Conservation (phyloP, 768 basidiomycete species). For the Astraeus odoratus region DNA sequence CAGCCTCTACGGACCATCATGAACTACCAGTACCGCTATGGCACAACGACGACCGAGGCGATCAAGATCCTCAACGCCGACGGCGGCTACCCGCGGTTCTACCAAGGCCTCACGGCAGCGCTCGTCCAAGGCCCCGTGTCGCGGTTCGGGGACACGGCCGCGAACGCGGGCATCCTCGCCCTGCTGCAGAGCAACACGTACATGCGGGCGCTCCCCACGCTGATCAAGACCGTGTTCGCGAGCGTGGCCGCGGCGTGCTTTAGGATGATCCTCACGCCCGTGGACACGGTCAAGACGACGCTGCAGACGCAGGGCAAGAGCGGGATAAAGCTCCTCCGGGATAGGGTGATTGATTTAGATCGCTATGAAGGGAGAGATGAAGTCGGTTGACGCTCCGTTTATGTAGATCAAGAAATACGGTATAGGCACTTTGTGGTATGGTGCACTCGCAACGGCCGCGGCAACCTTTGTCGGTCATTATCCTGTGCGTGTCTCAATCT, state of each 20-base stretch:
- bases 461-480: conserved; percentile 94
- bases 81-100: conserved; percentile 80
- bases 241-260: conserved; percentile 75
- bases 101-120: conserved; percentile 81
- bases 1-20: conserved; percentile 92
- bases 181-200: conserved; percentile 72
- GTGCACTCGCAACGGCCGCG: conserved; percentile 85
- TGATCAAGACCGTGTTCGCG: conserved; percentile 75
- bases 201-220: conserved; percentile 53
- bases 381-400: no score
- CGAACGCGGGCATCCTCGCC: conserved; percentile 88
- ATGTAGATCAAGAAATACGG: conserved; percentile 67
- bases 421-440: conserved; percentile 78
- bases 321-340: conserved; percentile 59
- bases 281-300: conserved; percentile 94
- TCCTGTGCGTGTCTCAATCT: conserved; percentile 44
- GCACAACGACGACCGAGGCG: conserved; percentile 65
- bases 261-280: conserved; percentile 85
- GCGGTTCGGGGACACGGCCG: conserved; percentile 93
- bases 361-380: no score
- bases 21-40: conserved; percentile 94
- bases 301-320: conserved; percentile 82
- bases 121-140: conserved; percentile 79
- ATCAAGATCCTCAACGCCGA: conserved; percentile 63
- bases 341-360: conserved; percentile 51